phyloP scores from a whole-genome alignment of 2,329 filamentous ascomycete species.

The Colletotrichum sp. region DNA sequence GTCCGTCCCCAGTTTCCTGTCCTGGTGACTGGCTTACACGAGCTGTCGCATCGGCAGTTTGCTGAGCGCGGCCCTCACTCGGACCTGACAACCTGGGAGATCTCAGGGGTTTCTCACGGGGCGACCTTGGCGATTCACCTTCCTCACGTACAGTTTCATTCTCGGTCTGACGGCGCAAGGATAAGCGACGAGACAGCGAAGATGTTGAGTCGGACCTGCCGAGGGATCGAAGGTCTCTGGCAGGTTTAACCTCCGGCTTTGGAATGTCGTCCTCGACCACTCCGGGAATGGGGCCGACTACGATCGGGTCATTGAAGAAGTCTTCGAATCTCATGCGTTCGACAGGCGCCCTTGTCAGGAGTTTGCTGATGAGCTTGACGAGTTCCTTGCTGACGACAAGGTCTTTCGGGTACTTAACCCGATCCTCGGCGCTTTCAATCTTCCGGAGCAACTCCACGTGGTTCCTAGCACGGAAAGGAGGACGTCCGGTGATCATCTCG shows the following conservation, averaged over 20 bases:
- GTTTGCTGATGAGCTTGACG: slow-evolving; percentile 78
- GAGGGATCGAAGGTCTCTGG: slow-evolving; percentile 39
- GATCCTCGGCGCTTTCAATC: slow-evolving; percentile 88
- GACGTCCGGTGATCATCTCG: slow-evolving; percentile 91
- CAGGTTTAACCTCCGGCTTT: slow-evolving; percentile 35
- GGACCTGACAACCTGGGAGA: slow-evolving; percentile 39
- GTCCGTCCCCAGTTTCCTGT: slow-evolving; percentile 51
- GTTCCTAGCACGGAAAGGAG: slow-evolving; percentile 90
- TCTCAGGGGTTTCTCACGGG: slow-evolving; percentile 44
- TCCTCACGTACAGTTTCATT: slow-evolving; percentile 39
- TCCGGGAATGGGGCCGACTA: slow-evolving; percentile 78
- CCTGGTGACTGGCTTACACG: slow-evolving; percentile 47
- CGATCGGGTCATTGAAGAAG: slow-evolving; percentile 79
- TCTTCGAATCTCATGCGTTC: slow-evolving; percentile 86
- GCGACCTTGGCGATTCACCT: slow-evolving; percentile 38
- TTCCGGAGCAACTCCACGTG: slow-evolving; percentile 92
- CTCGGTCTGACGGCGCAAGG: slow-evolving; percentile 46
- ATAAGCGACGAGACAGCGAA: slow-evolving; percentile 35
- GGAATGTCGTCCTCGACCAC: slow-evolving; percentile 77
- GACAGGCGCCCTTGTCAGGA: slow-evolving; percentile 85
- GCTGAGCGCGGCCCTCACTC: slow-evolving; percentile 38
- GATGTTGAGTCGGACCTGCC: slow-evolving; percentile 30
- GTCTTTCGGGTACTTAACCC: slow-evolving; percentile 81
- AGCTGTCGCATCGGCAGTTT: slow-evolving; percentile 28
- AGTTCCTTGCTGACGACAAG: slow-evolving; percentile 74